Conservation (phyloP, 2,329 filamentous ascomycete genomes). For the Huntiella savannae region DNA sequence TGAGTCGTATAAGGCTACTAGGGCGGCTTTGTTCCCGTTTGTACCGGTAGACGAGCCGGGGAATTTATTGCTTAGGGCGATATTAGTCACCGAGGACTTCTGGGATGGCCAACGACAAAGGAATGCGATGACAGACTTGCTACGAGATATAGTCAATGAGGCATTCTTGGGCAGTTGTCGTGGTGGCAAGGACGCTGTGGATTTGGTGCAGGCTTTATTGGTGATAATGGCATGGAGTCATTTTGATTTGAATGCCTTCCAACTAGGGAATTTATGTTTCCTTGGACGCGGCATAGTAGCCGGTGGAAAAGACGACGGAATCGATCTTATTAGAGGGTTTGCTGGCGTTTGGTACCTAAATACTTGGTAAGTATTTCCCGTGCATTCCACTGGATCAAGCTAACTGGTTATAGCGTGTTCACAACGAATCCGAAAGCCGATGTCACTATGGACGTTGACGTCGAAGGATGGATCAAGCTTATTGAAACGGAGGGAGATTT, state of each 20-base stretch:
- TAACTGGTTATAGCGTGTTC: conserved; percentile 19
- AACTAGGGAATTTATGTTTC: conserved; percentile 30
- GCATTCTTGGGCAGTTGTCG: conserved; percentile 19
- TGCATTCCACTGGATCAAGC: neutral
- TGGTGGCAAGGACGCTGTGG: conserved; percentile 23
- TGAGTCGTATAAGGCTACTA: no score
- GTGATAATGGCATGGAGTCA: conserved; percentile 26
- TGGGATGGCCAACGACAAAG: conserved; percentile 26
- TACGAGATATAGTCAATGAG: conserved; percentile 24
- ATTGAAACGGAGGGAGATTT: conserved; percentile 25
- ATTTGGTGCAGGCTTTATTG: conserved; percentile 28
- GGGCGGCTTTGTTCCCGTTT: no score
- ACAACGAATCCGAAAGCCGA: conserved; percentile 29
- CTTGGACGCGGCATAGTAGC: conserved; percentile 15
- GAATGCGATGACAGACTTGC: conserved; percentile 24
- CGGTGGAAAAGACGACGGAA: no score
- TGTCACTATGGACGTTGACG: conserved; percentile 26
- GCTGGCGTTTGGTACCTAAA: conserved; percentile 31
- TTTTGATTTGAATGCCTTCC: conserved; percentile 25
- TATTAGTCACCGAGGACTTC: conserved; percentile 26
- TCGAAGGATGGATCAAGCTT: conserved; percentile 25
- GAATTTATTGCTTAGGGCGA: conserved; percentile 15
- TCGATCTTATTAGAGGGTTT: conserved; percentile 24
- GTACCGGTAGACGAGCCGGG: no score
- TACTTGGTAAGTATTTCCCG: conserved; percentile 22